Base-by-base conservation (phyloP, 139 green algal species). In the Spirogloea muscicola region DNA sequence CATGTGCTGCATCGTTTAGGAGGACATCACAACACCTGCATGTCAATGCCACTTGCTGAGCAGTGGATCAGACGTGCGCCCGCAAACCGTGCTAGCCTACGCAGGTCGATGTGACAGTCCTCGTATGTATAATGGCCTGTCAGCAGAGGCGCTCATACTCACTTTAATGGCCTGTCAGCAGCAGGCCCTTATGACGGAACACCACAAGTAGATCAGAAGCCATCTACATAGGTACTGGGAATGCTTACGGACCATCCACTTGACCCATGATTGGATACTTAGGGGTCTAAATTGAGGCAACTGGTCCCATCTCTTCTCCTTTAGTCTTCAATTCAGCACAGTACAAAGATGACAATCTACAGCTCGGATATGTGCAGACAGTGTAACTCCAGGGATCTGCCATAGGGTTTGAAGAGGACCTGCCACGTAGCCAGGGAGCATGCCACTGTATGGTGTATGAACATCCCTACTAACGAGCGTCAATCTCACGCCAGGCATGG, bases 401-500 rank as follows among this genome's bases (percentile, higher is more conserved):
- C 44, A 52, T 13, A 16, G 16, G 13, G 16, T 5, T n/a, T n/a
- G n/a, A n/a, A n/a, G n/a, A n/a, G n/a, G n/a, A 81, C 74, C 74
- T 3, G 91, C 86, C 3, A 97, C 86, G 74, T 88, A 95, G 7
- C 94, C 94, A 3, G 94, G 94, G 49, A 98, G 88, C 94, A 98
- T 98, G 42, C 94, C 94, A 74, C 91, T 95, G 88, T 98, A 98
- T 1, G 94, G 93, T 6, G 93, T 97, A 61, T 91, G 84, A 5
- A 95, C 59, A 57, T 91, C 84, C 0, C 85, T 72, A 1, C 91
- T 92, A 6, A 98, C 64, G 0, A 98, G 81, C 9, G 94, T 98
- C 0, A 98, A 27, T 2, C 88, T 67, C 21, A 96, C 88, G 9
- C 89, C 93, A 4, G 86, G 74, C 49, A 93, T 63, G 1, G 60